Evolutionary conservation across 2,329 filamentous ascomycete species (phyloP), one percentile per base, ranked within the genome.

Genomic region (Colletotrichum spinosum): DNA sequence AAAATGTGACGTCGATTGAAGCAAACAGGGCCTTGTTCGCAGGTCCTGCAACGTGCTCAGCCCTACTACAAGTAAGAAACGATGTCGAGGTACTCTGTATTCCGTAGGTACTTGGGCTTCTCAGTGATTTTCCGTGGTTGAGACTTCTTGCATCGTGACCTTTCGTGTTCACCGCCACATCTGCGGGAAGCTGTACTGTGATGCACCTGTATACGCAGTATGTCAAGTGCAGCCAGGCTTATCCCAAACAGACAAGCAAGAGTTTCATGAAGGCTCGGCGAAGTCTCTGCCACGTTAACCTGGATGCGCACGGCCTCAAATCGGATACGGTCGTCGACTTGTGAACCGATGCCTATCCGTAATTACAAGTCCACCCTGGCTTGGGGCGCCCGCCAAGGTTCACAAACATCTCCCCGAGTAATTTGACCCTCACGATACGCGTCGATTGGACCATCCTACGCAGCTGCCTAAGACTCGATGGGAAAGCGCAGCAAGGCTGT

Each of bases 201-300:
- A 25, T 25, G 4, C 4, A 25, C 25, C 25, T 25, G 25, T 25
- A 4, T 25, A 25, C 25, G 5, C 25, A 25, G 25, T 25, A 25
- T 25, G 2, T 25, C 25, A 25, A 25, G 25, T 25, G 25, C 25
- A 25, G 25, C 25, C 25, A 25, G 25, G 25, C 25, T 25, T 4
- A 25, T 25, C 25, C 25, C 25, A 25, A 25, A 25, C 25, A 25
- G 25, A 25, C 25, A 25, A 25, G 25, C 25, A 25, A 37, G 13
- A 56, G 53, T 56, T 49, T 41, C 54, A 56, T 12, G 25, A 33
- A 33, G 25, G 35, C 25, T 12, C 42, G 15, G 44, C 35, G 10
- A 39, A 25, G 25, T 25, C 54, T 45, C 54, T 56, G 54, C 41
- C 54, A 56, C 49, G 44, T 56, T 37, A 56, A 49, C 44, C 34